These are phyloP conservation scores for Pelagophyceae sp. DNA, from an alignment of 352 stramenopile genomes.

Conservation along the genomic window DNA sequence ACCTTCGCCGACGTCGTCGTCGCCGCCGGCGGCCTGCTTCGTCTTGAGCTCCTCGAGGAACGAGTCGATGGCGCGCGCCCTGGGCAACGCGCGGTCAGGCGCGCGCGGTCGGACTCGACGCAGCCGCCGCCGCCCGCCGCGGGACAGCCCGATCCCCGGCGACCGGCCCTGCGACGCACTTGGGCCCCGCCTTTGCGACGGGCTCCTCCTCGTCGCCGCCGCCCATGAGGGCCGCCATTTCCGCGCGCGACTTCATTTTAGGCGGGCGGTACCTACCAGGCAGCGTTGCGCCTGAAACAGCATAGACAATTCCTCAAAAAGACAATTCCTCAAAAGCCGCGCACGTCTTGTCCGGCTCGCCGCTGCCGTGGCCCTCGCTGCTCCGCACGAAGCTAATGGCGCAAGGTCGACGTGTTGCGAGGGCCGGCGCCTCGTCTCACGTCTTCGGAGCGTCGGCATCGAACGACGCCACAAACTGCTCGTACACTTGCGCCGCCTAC, in stretches of 20 bases:
- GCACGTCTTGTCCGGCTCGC: too few relatives aligned
- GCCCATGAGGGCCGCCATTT: background rate
- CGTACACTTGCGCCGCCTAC: constrained; percentile 5
- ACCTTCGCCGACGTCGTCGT: background rate
- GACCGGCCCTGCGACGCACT: background rate
- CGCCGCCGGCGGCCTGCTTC: constrained; percentile 14
- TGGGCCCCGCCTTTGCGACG: background rate
- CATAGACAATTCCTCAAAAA: too few relatives aligned
- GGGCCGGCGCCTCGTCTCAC: background rate
- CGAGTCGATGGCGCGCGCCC: constrained; percentile 55
- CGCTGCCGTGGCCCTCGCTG: too few relatives aligned
- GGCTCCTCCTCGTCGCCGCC: background rate
- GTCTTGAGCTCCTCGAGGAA: constrained; percentile 75
- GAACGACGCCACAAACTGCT: constrained; percentile 10
- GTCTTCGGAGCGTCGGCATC: background rate
- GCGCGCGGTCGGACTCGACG: background rate
- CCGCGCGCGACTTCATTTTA: background rate
- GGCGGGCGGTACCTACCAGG: background rate
- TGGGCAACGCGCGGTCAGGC: too few relatives aligned
- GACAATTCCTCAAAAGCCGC: too few relatives aligned
- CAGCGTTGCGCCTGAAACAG: background rate
- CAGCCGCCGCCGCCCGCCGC: too few relatives aligned
- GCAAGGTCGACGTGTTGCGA: too few relatives aligned
- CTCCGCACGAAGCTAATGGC: too few relatives aligned
- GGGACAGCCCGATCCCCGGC: too few relatives aligned